phyloP scores from a whole-genome alignment of 228 moss, liverwort and hornwort species.

The Sphagnum magellanicum region DNA sequence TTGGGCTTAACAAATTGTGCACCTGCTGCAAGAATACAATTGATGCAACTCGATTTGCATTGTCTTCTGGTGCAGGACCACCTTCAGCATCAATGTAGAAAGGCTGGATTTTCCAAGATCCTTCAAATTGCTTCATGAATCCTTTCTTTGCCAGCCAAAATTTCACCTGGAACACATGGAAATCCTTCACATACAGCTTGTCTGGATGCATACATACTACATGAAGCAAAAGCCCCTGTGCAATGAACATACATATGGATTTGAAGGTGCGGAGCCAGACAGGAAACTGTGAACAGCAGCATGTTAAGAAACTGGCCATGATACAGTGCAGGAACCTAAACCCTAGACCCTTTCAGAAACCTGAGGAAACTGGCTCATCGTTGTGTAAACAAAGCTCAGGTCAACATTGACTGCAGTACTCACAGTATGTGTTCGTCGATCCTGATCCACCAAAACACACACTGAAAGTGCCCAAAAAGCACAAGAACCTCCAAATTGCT shows the following conservation, averaged over 20 bases:
- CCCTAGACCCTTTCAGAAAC: neutral
- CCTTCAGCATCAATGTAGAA: slow-evolving; percentile 52
- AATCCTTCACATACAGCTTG: neutral
- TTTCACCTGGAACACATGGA: slow-evolving; percentile 39
- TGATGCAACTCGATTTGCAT: slow-evolving; percentile 66
- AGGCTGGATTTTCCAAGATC: slow-evolving; percentile 65
- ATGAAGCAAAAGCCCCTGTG: neutral
- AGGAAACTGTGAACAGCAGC: too few relatives aligned
- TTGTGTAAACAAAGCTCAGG: neutral
- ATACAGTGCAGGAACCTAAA: too few relatives aligned
- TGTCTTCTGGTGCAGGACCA: slow-evolving; percentile 18
- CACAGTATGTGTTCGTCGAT: slow-evolving; percentile 52
- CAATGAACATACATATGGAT: neutral
- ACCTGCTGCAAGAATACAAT: slow-evolving; percentile 64
- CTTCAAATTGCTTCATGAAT: slow-evolving; percentile 88
- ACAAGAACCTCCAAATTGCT: slow-evolving; percentile 81
- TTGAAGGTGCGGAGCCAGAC: too few relatives aligned
- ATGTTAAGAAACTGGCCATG: too few relatives aligned
- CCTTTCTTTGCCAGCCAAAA: slow-evolving; percentile 65
- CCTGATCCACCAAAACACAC: slow-evolving; percentile 78
- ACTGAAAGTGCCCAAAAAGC: slow-evolving; percentile 64
- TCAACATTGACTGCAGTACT: neutral
- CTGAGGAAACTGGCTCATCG: neutral
- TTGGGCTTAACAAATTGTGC: neutral
- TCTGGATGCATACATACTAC: too few relatives aligned